phyloP scores from a whole-genome alignment of 805 yeast genomes.

The Wickerhamiella musiphila region DNA sequence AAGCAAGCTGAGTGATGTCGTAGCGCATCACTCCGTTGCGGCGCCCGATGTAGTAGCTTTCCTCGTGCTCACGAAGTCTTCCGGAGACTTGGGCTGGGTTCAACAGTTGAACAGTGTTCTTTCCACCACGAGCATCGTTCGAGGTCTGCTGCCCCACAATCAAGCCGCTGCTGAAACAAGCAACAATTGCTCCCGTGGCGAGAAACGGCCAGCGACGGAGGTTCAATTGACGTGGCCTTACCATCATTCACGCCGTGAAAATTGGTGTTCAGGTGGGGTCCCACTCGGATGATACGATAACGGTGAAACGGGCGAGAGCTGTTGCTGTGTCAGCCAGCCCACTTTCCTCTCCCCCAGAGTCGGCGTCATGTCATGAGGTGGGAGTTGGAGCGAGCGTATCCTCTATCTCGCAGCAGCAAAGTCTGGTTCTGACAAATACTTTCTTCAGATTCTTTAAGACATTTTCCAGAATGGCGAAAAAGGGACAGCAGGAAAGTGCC shows the following conservation, averaged over 20 bases:
- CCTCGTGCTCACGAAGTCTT: slow-evolving; percentile 55
- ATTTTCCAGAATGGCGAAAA: slow-evolving; percentile 38
- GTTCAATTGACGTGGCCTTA: no score
- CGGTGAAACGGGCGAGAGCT: no score
- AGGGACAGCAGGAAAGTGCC: slow-evolving; percentile 33
- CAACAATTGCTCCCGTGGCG: slow-evolving; percentile 6
- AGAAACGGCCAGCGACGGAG: slow-evolving; percentile 7
- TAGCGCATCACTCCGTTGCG: slow-evolving; percentile 79
- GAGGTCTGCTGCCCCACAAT: background rate
- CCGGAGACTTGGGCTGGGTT: slow-evolving; percentile 46
- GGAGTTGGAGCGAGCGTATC: no score
- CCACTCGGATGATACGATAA: no score
- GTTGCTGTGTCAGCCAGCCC: no score
- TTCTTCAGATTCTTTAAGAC: no score
- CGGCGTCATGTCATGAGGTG: no score
- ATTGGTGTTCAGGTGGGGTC: no score
- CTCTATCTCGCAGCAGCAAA: no score
- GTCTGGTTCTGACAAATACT: no score
- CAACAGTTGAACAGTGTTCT: slow-evolving; percentile 7
- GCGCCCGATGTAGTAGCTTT: slow-evolving; percentile 61
- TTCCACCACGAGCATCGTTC: slow-evolving; percentile 3
- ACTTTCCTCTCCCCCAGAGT: no score
- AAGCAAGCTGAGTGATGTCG: slow-evolving; percentile 77
- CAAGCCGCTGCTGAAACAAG: slow-evolving; percentile 2
- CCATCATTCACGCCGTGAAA: no score